phyloP scores from a whole-genome alignment of 2,329 filamentous ascomycete genomes.

The Fusarium keratoplasticum region DNA sequence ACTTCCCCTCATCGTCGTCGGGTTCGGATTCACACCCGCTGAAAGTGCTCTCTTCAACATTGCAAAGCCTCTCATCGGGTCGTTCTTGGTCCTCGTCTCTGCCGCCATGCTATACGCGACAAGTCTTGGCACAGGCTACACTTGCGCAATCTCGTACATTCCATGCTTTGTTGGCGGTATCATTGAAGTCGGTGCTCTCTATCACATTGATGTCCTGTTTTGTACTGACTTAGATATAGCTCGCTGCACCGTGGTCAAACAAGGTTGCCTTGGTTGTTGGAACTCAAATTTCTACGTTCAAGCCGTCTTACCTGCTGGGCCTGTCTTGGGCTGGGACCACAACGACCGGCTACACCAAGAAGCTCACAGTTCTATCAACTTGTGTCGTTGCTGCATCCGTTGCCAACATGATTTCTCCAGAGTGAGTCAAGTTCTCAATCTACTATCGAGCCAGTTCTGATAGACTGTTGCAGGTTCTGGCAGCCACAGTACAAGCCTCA shows the following conservation, averaged over 20 bases:
- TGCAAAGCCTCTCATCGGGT: neutral
- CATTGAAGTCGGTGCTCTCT: neutral
- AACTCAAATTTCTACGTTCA: neutral
- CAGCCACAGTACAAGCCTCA: neutral
- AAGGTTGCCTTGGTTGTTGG: neutral
- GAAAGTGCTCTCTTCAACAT: neutral
- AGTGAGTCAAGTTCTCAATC: neutral
- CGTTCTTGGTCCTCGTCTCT: neutral
- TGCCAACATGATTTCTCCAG: neutral
- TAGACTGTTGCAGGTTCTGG: neutral
- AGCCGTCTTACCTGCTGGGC: neutral
- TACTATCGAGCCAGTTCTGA: neutral
- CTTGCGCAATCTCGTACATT: neutral
- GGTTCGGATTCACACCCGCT: neutral
- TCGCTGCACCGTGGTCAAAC: constrained; percentile 1
- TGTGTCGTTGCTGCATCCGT: neutral
- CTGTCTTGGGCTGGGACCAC: neutral
- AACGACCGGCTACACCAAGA: neutral
- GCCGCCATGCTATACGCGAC: neutral
- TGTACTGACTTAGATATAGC: neutral
- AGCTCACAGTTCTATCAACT: neutral
- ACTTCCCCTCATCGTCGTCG: neutral
- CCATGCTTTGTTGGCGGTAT: neutral
- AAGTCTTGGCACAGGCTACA: neutral
- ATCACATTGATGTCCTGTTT: too few species aligned